Percentiles rank a stretch among this genome's conserved stretches.
Evolutionary conservation across 805 yeast genomes (phyloP).

Genomic region (Cyberlindnera subsufficiens): DNA sequence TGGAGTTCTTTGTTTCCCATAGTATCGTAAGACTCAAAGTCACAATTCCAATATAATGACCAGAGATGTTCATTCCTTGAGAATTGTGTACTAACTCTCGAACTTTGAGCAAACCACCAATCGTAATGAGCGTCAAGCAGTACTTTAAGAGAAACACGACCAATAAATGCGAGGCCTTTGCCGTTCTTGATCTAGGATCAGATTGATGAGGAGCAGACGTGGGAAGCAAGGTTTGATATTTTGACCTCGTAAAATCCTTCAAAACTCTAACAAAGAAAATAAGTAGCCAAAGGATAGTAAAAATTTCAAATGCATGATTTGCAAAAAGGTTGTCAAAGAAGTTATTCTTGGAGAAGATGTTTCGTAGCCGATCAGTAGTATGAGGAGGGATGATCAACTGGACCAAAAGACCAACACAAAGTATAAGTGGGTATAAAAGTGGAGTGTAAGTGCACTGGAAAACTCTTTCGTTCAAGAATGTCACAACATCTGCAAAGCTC

Average conservation of each 20-base stretch:
- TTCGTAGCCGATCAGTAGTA: neutral
- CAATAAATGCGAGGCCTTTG: neutral
- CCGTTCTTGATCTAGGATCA: neutral
- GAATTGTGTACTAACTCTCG: neutral
- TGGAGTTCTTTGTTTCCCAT: conserved; percentile 2
- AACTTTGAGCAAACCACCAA: neutral
- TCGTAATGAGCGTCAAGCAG: neutral
- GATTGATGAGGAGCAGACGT: neutral
- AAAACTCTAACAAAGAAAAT: conserved; percentile 1
- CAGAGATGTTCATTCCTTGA: conserved; percentile 6
- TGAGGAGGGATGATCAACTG: neutral
- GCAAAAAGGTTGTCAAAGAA: conserved; percentile 14
- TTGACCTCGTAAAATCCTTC: conserved; percentile 2
- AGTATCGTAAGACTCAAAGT: conserved; percentile 4
- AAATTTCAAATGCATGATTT: conserved; percentile 12
- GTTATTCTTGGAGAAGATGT: conserved; percentile 9
- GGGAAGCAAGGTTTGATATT: conserved; percentile 4
- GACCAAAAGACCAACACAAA: neutral
- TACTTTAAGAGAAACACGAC: neutral
- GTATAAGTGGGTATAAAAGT: neutral
- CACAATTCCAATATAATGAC: conserved; percentile 12
- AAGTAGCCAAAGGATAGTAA: conserved; percentile 7
- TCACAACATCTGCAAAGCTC: neutral
- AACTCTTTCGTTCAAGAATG: neutral
- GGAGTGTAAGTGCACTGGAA: neutral